These are phyloP conservation scores for Fomitopsis palustris DNA, from an alignment of 1,284 basidiomycete genomes.

Conservation along the genomic window DNA sequence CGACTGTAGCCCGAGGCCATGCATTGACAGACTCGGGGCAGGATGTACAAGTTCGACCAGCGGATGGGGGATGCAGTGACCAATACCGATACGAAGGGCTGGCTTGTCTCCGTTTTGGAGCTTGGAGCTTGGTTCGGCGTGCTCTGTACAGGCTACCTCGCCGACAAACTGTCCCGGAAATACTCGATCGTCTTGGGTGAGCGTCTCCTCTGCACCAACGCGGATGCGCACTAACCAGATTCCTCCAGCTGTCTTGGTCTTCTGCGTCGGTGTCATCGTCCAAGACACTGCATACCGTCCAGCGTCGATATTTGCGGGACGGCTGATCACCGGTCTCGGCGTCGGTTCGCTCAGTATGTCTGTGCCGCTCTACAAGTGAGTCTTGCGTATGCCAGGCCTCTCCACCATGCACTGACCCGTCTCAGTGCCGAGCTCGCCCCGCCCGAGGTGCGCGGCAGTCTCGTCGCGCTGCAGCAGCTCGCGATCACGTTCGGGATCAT, in stretches of 20 bases:
- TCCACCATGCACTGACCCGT: not conserved
- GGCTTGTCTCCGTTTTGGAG: slow-evolving; percentile 68
- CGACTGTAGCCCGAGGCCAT: not conserved
- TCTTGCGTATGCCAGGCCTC: slow-evolving; percentile 16
- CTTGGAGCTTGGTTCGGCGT: slow-evolving; percentile 73
- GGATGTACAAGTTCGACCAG: slow-evolving; percentile 52
- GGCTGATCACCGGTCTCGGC: slow-evolving; percentile 74
- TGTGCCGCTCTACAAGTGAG: slow-evolving; percentile 73
- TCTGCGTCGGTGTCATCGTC: slow-evolving; percentile 67
- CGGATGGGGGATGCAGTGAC: slow-evolving; percentile 54
- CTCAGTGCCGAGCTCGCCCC: slow-evolving; percentile 64
- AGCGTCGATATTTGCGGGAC: slow-evolving; percentile 65
- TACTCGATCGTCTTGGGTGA: slow-evolving; percentile 65
- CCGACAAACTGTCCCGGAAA: slow-evolving; percentile 70
- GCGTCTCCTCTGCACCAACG: slow-evolving; percentile 7
- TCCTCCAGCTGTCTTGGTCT: slow-evolving; percentile 53
- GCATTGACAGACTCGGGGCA: slow-evolving; percentile 19
- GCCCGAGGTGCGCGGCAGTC: slow-evolving; percentile 78
- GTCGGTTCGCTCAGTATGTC: slow-evolving; percentile 75
- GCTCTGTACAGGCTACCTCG: slow-evolving; percentile 63
- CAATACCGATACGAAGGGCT: slow-evolving; percentile 54
- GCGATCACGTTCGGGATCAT: slow-evolving; percentile 74
- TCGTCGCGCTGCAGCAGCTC: slow-evolving; percentile 80
- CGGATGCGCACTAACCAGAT: slow-evolving; percentile 1
- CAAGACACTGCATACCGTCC: slow-evolving; percentile 55